phyloP scores from a whole-genome alignment of 129 eudicot species.

The Apium graveolens region DNA sequence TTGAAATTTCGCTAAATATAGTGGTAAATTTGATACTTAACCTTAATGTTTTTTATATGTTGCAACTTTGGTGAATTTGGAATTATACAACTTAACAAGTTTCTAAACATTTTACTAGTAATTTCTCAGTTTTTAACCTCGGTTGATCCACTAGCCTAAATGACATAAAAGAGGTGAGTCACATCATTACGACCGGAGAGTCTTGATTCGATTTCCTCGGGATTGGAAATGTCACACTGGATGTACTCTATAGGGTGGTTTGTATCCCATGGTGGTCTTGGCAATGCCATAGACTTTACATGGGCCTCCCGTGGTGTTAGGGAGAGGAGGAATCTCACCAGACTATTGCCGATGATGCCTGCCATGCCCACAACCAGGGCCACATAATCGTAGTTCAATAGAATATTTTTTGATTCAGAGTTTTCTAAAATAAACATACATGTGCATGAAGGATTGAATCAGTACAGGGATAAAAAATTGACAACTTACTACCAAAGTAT shows the following conservation, averaged over 20 bases:
- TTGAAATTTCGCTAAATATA: no score
- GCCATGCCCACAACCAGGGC: constrained; percentile 67
- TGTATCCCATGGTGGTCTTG: constrained; percentile 57
- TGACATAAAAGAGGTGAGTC: constrained; percentile 68
- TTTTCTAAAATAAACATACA: constrained; percentile 43
- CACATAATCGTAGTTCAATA: constrained; percentile 49
- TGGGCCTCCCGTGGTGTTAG: constrained; percentile 89
- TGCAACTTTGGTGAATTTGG: constrained; percentile 57
- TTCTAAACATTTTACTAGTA: constrained; percentile 58
- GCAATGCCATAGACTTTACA: constrained; percentile 93
- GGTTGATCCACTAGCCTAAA: constrained; percentile 44
- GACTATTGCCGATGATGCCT: constrained; percentile 77
- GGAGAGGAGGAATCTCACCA: constrained; percentile 61
- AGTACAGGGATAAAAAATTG: no score
- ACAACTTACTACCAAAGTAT: no score
- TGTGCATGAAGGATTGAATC: neutral
- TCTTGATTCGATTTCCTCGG: constrained; percentile 36
- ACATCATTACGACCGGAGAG: constrained; percentile 49
- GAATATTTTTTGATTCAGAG: constrained; percentile 40
- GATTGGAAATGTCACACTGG: no score
- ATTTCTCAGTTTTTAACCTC: constrained; percentile 47
- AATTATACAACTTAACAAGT: constrained; percentile 40
- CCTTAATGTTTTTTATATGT: constrained; percentile 57
- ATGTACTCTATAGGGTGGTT: constrained; percentile 61
- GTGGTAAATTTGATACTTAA: no score